Conservation (phyloP, 2,329 filamentous ascomycete species). For the Epichloe sp. region DNA sequence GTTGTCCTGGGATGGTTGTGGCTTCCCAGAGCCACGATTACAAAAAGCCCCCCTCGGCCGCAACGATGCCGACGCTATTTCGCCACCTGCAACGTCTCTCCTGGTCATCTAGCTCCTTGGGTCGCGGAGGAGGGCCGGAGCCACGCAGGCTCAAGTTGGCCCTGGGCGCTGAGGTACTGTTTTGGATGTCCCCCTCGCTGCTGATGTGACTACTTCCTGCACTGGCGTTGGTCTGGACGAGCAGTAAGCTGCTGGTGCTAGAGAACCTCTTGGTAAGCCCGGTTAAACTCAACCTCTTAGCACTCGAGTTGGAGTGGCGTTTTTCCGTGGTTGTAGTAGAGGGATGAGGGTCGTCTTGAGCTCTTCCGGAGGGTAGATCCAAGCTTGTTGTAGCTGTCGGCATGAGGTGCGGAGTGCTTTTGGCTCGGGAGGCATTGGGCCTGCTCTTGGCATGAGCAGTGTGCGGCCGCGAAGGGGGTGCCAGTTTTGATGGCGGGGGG, state of each 20-base stretch:
- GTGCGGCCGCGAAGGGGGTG: conserved; percentile 31
- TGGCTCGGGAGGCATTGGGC: conserved; percentile 28
- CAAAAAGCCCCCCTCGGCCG: conserved; percentile 37
- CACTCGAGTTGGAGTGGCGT: conserved; percentile 38
- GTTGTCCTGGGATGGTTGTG: too few species aligned
- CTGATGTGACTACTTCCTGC: conserved; percentile 34
- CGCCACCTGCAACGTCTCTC: conserved; percentile 43
- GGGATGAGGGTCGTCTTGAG: conserved; percentile 15
- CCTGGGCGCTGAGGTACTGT: conserved; percentile 20
- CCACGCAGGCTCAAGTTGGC: conserved; percentile 31
- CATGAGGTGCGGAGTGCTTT: conserved; percentile 36
- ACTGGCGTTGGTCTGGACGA: conserved; percentile 44
- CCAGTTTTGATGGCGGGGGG: conserved; percentile 5
- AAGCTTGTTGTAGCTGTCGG: conserved; percentile 12
- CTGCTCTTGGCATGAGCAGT: conserved; percentile 38
- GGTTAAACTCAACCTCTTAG: conserved; percentile 46
- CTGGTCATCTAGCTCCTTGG: conserved; percentile 21
- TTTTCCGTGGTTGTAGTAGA: conserved; percentile 23
- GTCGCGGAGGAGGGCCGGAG: conserved; percentile 17
- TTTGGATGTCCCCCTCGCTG: conserved; percentile 29
- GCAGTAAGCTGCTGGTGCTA: conserved; percentile 45
- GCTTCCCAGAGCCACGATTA: background rate
- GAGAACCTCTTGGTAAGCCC: conserved; percentile 49
- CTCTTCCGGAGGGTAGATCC: conserved; percentile 11
- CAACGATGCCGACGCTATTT: conserved; percentile 41